These are phyloP conservation scores for Babesia bigemina DNA, from an alignment of 169 alveolate species.

Conservation along the genomic window DNA sequence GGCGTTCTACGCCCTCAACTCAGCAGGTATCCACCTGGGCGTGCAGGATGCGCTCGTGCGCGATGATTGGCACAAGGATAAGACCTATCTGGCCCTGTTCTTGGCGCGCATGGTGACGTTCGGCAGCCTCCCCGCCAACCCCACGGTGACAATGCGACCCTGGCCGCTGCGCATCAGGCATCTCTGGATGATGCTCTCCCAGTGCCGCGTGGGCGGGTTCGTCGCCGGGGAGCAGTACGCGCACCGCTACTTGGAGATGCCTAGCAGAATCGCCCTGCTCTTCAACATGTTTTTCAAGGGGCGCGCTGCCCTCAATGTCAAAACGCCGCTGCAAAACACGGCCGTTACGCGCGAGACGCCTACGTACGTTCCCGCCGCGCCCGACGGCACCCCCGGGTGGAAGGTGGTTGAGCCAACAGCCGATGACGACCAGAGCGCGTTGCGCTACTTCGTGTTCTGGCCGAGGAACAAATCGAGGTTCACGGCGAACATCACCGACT, in stretches of 20 bases:
- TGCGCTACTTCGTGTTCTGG: neutral
- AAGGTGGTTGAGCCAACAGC: neutral
- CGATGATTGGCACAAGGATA: neutral
- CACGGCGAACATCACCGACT: neutral
- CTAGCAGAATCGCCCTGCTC: conserved; percentile 11
- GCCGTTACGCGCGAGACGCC: neutral
- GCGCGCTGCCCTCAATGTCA: neutral
- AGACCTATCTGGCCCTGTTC: neutral
- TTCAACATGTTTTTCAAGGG: conserved; percentile 23
- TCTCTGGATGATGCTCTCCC: neutral
- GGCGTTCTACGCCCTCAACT: conserved; percentile 14
- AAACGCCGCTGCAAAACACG: neutral
- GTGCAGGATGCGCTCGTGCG: neutral
- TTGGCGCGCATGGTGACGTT: conserved; percentile 13
- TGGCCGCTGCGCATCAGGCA: neutral
- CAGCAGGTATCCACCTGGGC: conserved; percentile 8
- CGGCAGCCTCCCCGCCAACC: conserved; percentile 15
- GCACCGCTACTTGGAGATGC: conserved; percentile 1
- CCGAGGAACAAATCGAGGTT: neutral
- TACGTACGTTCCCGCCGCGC: neutral
- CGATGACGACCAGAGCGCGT: neutral
- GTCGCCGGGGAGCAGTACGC: neutral
- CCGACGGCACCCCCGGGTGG: neutral
- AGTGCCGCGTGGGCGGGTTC: conserved; percentile 3
- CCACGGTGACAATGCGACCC: neutral